Percentiles rank a stretch among this genome's conserved stretches.
phyloP scores from a whole-genome alignment of 345 rosid species.

The Salix exigua region DNA sequence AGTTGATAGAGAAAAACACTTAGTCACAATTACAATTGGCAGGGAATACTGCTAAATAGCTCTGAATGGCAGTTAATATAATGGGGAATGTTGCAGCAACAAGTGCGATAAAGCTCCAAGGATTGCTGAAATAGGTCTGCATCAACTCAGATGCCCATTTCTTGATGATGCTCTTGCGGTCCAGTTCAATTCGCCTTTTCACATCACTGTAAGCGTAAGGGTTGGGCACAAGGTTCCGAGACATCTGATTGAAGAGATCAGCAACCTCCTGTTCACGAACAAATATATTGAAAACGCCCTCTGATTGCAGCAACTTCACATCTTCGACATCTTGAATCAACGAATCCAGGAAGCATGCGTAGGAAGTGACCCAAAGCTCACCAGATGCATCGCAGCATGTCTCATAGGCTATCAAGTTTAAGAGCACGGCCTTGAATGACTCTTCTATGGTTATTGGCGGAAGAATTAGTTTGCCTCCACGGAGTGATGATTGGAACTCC shows the following conservation, averaged over 20 bases:
- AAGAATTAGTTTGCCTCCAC: neutral
- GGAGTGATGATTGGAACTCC: neutral
- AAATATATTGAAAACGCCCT: slow-evolving; percentile 5
- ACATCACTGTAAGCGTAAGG: neutral
- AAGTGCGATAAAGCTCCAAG: neutral
- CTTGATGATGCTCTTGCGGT: neutral
- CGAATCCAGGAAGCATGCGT: slow-evolving; percentile 14
- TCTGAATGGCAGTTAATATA: neutral
- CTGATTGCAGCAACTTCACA: slow-evolving; percentile 11
- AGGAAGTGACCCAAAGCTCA: slow-evolving; percentile 13
- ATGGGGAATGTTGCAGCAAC: neutral
- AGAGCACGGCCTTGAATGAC: slow-evolving; percentile 11
- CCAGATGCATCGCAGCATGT: slow-evolving; percentile 6
- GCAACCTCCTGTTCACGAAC: slow-evolving; percentile 20
- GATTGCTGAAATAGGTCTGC: neutral
- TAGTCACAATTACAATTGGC: no score
- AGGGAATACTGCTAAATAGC: neutral
- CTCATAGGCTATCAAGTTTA: slow-evolving; percentile 27
- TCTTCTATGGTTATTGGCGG: slow-evolving; percentile 17
- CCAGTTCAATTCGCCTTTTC: neutral
- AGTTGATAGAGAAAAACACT: no score
- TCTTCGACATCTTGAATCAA: slow-evolving; percentile 15
- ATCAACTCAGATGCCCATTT: neutral
- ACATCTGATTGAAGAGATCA: slow-evolving; percentile 5
- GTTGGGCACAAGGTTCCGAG: slow-evolving; percentile 17